A percentile compares a stretch with the other conserved stretches of the same genome.
Evolutionary conservation across 78 protist genomes (phyloP).

Genomic region (Emiliania huxleyi): DNA sequence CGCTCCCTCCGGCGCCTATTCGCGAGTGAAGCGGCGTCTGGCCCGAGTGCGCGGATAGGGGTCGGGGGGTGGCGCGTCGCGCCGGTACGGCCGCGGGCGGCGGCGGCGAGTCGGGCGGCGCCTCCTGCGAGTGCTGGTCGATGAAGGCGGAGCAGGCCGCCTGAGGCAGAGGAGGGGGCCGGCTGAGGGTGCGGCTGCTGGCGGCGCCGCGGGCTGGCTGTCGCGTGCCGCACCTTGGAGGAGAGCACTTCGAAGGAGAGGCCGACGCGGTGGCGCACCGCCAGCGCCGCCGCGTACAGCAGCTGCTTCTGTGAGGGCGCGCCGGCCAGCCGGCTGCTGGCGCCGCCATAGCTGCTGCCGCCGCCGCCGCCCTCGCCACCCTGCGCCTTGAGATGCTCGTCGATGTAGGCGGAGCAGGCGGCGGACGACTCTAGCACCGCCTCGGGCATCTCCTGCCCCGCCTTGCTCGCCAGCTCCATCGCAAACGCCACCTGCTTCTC

Average conservation of each 20-base stretch:
- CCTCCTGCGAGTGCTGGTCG: too few relatives aligned
- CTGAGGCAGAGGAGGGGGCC: too few relatives aligned
- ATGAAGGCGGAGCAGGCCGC: not conserved
- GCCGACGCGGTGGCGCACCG: not conserved
- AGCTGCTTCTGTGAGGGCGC: not conserved
- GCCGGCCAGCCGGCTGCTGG: not conserved
- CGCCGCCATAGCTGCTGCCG: not conserved
- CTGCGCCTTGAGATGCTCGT: not conserved
- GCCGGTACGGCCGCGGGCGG: too few relatives aligned
- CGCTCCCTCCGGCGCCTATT: too few relatives aligned
- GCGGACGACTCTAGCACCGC: not conserved
- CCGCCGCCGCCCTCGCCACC: not conserved
- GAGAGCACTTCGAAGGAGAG: not conserved
- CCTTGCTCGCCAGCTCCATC: not conserved
- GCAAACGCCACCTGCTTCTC: not conserved
- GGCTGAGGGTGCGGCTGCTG: too few relatives aligned
- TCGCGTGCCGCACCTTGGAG: too few relatives aligned
- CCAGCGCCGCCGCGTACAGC: not conserved
- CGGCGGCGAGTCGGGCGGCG: too few relatives aligned
- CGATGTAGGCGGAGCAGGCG: not conserved
- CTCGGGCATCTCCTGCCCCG: not conserved
- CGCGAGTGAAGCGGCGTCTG: too few relatives aligned
- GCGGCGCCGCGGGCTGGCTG: too few relatives aligned
- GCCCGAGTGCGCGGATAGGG: too few relatives aligned
- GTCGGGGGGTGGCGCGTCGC: too few relatives aligned